Evolutionary conservation across 2,329 filamentous ascomycete species (phyloP), one percentile per base, ranked within the genome.

Genomic region (Chaetothyriales sp.): DNA sequence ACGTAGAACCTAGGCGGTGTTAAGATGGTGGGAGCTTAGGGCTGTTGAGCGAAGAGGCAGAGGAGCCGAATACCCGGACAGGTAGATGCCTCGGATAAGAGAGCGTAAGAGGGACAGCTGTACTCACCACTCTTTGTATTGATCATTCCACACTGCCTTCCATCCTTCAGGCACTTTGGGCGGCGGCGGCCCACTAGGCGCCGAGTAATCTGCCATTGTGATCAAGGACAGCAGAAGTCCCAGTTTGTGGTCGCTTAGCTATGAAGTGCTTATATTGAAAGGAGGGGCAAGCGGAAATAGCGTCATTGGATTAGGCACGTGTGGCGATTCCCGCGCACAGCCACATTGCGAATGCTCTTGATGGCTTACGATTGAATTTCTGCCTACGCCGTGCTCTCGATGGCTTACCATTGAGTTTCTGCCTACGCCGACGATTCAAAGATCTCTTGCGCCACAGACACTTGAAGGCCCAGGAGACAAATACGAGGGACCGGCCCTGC

Each of bases 111-210:
- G 7, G 18, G 18, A n/a, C 4, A 47, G 22, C n/a, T 22, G 13
- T 46, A 58, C 71, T 59, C 64, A 82, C 83, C 86, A 95, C 77
- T 92, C 84, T 63, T 83, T 83, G 73, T 95, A 95, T 64, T 92
- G 82, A 0, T 85, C 81, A 67, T 94, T 92, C 33, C 20, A 61
- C n/a, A 61, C 52, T n/a, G 59, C 58, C 63, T 86, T 82, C 86
- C 87, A 95, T 61, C 89, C 89, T 62, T 86, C 83, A 2, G 86
- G 88, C 3, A 81, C 72, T 51, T 70, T 70, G 13, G 77, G 78
- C 13, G 79, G 78, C 25, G 80, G 80, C 44, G 77, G 77, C 18
- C 70, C 70, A 2, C 68, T 56, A 47, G 71, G 71, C 52, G 70
- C 68, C 46, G 66, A 64, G 55, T 64, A 72, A 47, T 60, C 56